Evolutionary conservation across 208 protist species (phyloP).

Genomic region (Herpetomonas samuelpessoai): DNA sequence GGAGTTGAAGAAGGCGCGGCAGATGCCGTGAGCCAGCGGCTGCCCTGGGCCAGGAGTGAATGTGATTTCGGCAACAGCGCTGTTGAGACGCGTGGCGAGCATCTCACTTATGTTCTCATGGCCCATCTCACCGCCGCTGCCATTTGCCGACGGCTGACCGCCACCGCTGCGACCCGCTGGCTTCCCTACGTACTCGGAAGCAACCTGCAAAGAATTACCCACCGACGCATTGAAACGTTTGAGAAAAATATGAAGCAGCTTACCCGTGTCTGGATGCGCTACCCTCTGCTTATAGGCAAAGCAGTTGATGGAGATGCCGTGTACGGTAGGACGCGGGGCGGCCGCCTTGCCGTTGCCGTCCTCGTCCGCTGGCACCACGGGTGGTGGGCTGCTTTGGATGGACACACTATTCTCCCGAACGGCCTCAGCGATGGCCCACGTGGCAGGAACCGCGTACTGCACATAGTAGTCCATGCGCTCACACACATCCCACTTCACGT

Average conservation of each 20-base stretch:
- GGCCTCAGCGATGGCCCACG: constrained; percentile 56
- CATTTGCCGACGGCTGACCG: no score
- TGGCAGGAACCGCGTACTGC: constrained; percentile 73
- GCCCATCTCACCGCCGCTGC: constrained; percentile 2
- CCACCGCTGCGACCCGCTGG: not conserved
- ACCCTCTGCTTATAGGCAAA: constrained; percentile 80
- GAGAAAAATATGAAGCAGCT: constrained; percentile 70
- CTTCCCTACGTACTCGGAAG: constrained; percentile 21
- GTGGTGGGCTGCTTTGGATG: constrained; percentile 68
- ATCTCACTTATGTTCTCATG: constrained; percentile 29
- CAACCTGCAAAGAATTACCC: constrained; percentile 56
- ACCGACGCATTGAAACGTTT: constrained; percentile 78
- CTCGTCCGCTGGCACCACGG: not conserved
- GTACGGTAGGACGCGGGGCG: constrained; percentile 23
- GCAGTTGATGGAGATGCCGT: constrained; percentile 77
- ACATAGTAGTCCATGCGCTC: constrained; percentile 84
- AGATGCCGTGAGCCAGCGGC: constrained; percentile 65
- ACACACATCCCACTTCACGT: constrained; percentile 69
- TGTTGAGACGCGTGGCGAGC: constrained; percentile 47
- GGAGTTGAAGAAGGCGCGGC: constrained; percentile 79
- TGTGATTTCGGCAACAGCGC: constrained; percentile 69
- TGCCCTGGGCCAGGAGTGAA: constrained; percentile 57
- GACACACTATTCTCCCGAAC: constrained; percentile 71
- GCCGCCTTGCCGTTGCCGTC: not conserved
- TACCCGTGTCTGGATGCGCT: constrained; percentile 46